phyloP scores from a whole-genome alignment of 2,329 filamentous ascomycete genomes.

The Monilinia laxa region DNA sequence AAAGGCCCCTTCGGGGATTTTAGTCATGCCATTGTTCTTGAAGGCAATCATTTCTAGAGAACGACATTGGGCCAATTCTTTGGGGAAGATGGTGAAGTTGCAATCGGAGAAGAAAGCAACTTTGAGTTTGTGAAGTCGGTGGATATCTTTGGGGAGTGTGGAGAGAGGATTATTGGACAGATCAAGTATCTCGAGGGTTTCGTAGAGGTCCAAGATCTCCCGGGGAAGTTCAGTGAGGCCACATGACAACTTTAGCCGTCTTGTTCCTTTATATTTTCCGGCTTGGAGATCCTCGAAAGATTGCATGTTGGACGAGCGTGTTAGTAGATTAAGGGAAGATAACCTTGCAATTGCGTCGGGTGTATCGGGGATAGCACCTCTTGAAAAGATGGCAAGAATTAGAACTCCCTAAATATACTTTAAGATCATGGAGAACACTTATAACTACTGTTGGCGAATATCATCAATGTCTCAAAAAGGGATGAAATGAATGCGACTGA shows the following conservation, averaged over 20 bases:
- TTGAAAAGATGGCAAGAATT: neutral
- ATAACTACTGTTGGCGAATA: neutral
- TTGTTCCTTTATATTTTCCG: constrained; percentile 34
- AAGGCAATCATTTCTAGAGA: constrained; percentile 52
- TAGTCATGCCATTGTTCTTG: constrained; percentile 47
- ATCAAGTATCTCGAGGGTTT: constrained; percentile 48
- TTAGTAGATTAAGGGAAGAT: neutral
- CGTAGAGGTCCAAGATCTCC: constrained; percentile 45
- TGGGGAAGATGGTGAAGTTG: constrained; percentile 46
- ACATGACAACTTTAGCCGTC: constrained; percentile 36
- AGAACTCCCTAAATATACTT: neutral
- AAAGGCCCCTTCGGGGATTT: constrained; percentile 45
- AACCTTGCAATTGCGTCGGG: neutral
- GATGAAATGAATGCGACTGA: constrained; percentile 1
- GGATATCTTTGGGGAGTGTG: constrained; percentile 44
- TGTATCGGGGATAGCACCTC: neutral
- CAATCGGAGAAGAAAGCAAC: constrained; percentile 50
- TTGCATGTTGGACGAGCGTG: constrained; percentile 28
- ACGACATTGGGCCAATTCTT: constrained; percentile 45
- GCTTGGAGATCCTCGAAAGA: constrained; percentile 31
- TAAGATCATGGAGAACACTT: neutral
- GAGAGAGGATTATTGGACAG: constrained; percentile 49
- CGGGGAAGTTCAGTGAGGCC: constrained; percentile 41
- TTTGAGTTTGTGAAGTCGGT: constrained; percentile 46
- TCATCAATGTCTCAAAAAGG: neutral